Percentiles rank a stretch among this genome's conserved stretches.
Conservation (phyloP, 2,329 filamentous ascomycete genomes). For the Akanthomyces muscarius region DNA sequence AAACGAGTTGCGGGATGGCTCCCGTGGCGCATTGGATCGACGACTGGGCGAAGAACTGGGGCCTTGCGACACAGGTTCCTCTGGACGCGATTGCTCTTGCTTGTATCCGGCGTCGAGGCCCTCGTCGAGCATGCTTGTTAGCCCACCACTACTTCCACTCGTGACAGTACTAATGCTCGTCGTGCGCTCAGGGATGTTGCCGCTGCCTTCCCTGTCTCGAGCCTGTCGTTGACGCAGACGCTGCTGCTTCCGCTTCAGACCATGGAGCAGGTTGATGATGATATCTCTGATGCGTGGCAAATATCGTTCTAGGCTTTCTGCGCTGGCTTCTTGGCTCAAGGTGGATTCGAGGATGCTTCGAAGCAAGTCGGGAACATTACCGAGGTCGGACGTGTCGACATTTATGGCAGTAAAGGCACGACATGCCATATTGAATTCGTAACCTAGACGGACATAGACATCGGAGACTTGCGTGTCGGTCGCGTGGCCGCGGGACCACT, state of each 20-base stretch:
- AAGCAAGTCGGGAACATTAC: constrained; percentile 88
- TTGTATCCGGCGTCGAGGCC: constrained; percentile 52
- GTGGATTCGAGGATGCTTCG: constrained; percentile 92
- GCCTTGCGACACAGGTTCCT: constrained; percentile 24
- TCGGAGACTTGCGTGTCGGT: constrained; percentile 95
- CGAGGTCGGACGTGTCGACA: constrained; percentile 89
- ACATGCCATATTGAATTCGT: constrained; percentile 99
- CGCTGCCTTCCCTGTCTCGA: constrained; percentile 46
- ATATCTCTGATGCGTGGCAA: constrained; percentile 94
- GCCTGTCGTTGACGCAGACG: constrained; percentile 66
- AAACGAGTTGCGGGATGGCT: constrained; percentile 48
- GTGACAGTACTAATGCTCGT: constrained; percentile 57
- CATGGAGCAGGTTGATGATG: constrained; percentile 95
- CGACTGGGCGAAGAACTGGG: constrained; percentile 44
- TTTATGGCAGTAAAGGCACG: constrained; percentile 95
- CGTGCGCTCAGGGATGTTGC: constrained; percentile 44
- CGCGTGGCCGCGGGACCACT: constrained; percentile 91
- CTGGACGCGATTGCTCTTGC: constrained; percentile 33
- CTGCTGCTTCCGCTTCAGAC: constrained; percentile 94
- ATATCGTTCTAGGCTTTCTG: constrained; percentile 89
- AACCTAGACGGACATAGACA: constrained; percentile 93
- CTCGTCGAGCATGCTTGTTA: constrained; percentile 58
- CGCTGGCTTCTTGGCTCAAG: constrained; percentile 90
- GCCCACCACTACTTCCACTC: constrained; percentile 51
- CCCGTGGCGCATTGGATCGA: constrained; percentile 44